Base-by-base conservation (phyloP, 2,329 filamentous ascomycete species). In the Fusarium clavum region DNA sequence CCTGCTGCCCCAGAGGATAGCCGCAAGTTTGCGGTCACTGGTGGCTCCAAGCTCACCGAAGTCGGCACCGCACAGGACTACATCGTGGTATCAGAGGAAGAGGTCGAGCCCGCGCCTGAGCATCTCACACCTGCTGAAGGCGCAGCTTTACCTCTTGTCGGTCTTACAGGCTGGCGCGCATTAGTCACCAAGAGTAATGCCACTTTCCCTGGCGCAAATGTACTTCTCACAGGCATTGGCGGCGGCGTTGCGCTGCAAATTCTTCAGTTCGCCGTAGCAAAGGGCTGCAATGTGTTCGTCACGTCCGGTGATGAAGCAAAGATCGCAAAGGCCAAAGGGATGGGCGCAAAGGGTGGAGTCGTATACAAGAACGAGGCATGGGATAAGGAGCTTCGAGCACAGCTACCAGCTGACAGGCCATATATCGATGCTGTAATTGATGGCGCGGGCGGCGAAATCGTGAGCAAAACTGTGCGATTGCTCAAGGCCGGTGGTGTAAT, bases 211-310 rank as follows among this genome's bases (percentile, higher is more conserved):
- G 93, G 93, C 4, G 83, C 87, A 66, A 97, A 97, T 76, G 85
- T 98, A 6, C 83, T 98, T 32, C 82, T 98, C 44, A 98, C 95
- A 7, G 95, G 95, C 0, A 97, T 98, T 79, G 95, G 95, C 1
- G 95, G 95, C 38, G 95, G 95, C 45, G 95, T 98, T 2, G 95
- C 95, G 34, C 83, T 98, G 58, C 91, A 93, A 83, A 91, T 88
- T 8, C 82, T 98, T 73, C 86, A 93, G 78, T 97, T 97, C 80
- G 94, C 89, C 13, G 89, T 91, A 14, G 93, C 88, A 12, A 82
- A 89, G 70, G 92, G 94, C 40, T 88, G 91, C 74, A 89, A 90
- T 78, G 91, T 95, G n/a, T 97, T 86, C 77, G 94, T 97, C 58
- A 95, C 91, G 3, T 93, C 90, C 58, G 90, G 92, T 11, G 90